These are phyloP conservation scores for Xylona heveae DNA, from an alignment of 495 filamentous ascomycete genomes.

Conservation along the genomic window DNA sequence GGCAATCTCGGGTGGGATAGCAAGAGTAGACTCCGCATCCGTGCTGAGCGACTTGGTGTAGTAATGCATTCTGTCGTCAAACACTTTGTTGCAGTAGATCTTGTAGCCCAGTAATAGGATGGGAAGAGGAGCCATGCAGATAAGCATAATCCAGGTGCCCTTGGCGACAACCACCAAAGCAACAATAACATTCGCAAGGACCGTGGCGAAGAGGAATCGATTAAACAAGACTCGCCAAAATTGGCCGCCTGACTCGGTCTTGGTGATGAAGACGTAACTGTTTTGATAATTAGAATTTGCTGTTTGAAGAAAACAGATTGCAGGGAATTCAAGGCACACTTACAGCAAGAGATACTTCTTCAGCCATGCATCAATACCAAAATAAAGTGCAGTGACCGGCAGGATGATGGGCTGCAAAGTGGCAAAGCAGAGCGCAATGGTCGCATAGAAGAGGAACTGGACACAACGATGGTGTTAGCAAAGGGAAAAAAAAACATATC, in stretches of 20 bases:
- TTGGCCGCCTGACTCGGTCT: constrained; percentile 84
- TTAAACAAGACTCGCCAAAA: constrained; percentile 89
- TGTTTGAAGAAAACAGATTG: no score
- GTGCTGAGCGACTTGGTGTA: constrained; percentile 38
- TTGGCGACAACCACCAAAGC: constrained; percentile 48
- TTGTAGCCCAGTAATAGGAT: constrained; percentile 75
- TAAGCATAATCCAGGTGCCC: constrained; percentile 33
- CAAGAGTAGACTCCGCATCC: constrained; percentile 35
- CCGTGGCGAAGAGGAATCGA: constrained; percentile 63
- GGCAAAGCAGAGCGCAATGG: constrained; percentile 69
- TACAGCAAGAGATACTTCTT: constrained; percentile 89
- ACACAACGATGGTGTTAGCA: no score
- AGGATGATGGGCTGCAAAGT: constrained; percentile 77
- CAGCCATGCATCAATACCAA: constrained; percentile 62
- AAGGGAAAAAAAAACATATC: background rate
- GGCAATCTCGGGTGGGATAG: constrained; percentile 15
- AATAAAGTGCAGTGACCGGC: constrained; percentile 81
- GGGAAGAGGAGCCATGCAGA: constrained; percentile 51
- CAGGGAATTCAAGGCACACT: constrained; percentile 7
- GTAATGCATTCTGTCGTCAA: constrained; percentile 57
- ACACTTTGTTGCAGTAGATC: constrained; percentile 52
- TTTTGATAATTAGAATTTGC: background rate
- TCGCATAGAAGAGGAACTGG: constrained; percentile 80
- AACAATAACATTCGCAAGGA: constrained; percentile 60
- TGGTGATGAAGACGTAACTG: constrained; percentile 72